Evolutionary conservation across 192 early-diverging fungal species (phyloP).

Genomic region (Backusella sp.): DNA sequence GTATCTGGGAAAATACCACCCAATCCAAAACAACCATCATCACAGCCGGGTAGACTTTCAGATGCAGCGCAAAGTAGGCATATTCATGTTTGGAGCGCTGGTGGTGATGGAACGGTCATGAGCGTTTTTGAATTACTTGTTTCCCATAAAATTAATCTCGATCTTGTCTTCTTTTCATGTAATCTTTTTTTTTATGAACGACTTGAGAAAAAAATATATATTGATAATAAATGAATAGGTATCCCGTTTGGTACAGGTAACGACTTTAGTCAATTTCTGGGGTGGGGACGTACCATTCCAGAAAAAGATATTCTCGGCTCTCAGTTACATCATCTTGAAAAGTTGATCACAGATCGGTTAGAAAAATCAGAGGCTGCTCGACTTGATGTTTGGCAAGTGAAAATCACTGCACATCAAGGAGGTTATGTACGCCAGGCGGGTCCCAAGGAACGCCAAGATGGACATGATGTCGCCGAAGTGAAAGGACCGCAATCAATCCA

Average conservation of each 20-base stretch:
- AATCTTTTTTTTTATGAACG: not conserved
- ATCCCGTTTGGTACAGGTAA: slow-evolving; percentile 80
- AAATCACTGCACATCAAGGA: slow-evolving; percentile 53
- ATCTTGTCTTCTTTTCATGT: slow-evolving; percentile 68
- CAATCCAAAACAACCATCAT: slow-evolving; percentile 2
- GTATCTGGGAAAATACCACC: slow-evolving; percentile 6
- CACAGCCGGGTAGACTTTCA: slow-evolving; percentile 34
- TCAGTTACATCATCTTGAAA: slow-evolving; percentile 56
- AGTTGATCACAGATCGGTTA: slow-evolving; percentile 55
- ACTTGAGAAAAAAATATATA: not conserved
- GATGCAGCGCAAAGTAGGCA: slow-evolving; percentile 38
- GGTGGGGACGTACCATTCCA: slow-evolving; percentile 70
- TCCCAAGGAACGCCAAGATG: slow-evolving; percentile 47
- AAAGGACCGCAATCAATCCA: not conserved
- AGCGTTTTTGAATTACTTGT: slow-evolving; percentile 64
- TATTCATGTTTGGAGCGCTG: slow-evolving; percentile 76
- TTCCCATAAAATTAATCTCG: slow-evolving; percentile 55
- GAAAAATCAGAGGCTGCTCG: slow-evolving; percentile 58
- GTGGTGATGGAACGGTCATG: slow-evolving; percentile 78
- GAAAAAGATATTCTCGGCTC: slow-evolving; percentile 57
- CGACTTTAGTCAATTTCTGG: slow-evolving; percentile 70
- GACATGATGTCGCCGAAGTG: slow-evolving; percentile 33
- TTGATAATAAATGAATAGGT: slow-evolving; percentile 15
- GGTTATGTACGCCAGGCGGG: slow-evolving; percentile 65
- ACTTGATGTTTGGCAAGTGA: slow-evolving; percentile 71